Percentiles rank a stretch among this genome's conserved stretches.
phyloP scores from a whole-genome alignment of 1,139 yeast genomes.

The Scheffersomyces insectosa region DNA sequence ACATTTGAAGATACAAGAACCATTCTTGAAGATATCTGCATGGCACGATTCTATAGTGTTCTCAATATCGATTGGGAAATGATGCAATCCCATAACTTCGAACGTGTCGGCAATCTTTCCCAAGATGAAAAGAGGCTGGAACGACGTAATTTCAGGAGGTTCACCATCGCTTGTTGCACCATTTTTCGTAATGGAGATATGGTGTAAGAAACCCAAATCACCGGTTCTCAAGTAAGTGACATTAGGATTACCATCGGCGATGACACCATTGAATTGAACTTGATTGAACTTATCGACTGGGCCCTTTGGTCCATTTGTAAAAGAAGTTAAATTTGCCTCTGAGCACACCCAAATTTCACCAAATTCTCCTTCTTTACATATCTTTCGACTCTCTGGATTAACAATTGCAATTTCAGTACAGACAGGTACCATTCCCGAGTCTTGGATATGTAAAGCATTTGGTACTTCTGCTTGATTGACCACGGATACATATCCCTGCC shows the following conservation, averaged over 20 bases:
- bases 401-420: slow-evolving; percentile 93
- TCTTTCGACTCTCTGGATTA: slow-evolving; percentile 80
- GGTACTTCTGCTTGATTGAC: slow-evolving; percentile 73
- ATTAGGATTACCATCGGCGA: slow-evolving; percentile 62
- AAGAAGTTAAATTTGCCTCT: slow-evolving; percentile 72
- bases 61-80: slow-evolving; percentile 86
- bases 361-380: slow-evolving; percentile 89
- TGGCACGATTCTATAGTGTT: slow-evolving; percentile 70
- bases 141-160: slow-evolving; percentile 31
- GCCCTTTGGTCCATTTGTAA: slow-evolving; percentile 57
- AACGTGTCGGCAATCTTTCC: slow-evolving; percentile 88
- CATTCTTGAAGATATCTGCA: slow-evolving; percentile 55
- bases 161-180: slow-evolving; percentile 48
- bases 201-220: slow-evolving; percentile 88
- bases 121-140: slow-evolving; percentile 81
- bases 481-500: slow-evolving; percentile 83
- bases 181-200: slow-evolving; percentile 53
- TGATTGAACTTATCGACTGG: slow-evolving; percentile 41
- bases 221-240: slow-evolving; percentile 83
- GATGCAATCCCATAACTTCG: slow-evolving; percentile 88
- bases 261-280: slow-evolving; percentile 54
- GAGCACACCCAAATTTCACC: slow-evolving; percentile 98
- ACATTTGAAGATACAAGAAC: slow-evolving; percentile 76
- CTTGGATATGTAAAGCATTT: slow-evolving; percentile 77
- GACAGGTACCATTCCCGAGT: slow-evolving; percentile 94